These are phyloP conservation scores for Venustampulla echinocandica DNA, from an alignment of 495 filamentous ascomycete genomes.

Conservation along the genomic window DNA sequence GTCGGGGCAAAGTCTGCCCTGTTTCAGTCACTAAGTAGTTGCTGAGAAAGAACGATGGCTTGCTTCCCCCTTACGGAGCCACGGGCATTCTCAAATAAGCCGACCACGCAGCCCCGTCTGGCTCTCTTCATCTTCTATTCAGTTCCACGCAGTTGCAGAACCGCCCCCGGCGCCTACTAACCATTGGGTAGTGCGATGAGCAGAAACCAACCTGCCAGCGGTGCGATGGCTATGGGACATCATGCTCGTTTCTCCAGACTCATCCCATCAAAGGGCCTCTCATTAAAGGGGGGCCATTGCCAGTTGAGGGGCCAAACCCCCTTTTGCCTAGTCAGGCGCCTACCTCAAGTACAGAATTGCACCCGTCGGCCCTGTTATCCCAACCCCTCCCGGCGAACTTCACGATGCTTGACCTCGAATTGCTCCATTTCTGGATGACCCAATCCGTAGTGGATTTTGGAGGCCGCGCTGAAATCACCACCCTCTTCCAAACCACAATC, in stretches of 20 bases:
- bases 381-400: constrained; percentile 24
- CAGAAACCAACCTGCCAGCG: constrained; percentile 50
- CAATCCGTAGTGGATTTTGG: constrained; percentile 31
- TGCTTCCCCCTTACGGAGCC: neutral
- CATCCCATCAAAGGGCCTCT: constrained; percentile 16
- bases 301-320: neutral
- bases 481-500: constrained; percentile 38
- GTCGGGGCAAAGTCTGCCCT: too few species aligned
- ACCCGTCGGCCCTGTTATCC: neutral
- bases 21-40: neutral
- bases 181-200: constrained; percentile 48
- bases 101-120: neutral
- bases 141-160: neutral
- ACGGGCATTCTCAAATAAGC: neutral
- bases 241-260: constrained; percentile 47
- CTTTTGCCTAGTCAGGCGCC: neutral
- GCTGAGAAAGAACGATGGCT: neutral
- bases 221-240: constrained; percentile 48
- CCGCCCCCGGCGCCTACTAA: neutral
- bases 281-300: neutral
- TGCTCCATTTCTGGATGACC: constrained; percentile 40
- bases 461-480: constrained; percentile 31
- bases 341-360: neutral
- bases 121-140: neutral
- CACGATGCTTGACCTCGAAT: constrained; percentile 40